Evolutionary conservation across 2,329 filamentous ascomycete species (phyloP).

Genomic region (Pseudogymnoascus sp.): DNA sequence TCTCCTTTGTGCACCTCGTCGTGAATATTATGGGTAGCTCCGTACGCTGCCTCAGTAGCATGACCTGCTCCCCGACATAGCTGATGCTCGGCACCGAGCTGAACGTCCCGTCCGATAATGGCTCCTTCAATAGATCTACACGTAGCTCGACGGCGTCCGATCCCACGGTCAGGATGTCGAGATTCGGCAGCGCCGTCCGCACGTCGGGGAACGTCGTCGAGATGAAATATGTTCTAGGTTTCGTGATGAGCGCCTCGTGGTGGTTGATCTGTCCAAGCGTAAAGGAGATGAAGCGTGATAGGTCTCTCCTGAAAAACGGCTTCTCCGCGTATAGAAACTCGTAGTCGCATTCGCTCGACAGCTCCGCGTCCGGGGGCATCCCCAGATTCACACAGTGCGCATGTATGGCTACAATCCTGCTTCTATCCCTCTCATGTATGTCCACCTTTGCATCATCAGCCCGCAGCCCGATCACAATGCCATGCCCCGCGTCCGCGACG

Average conservation of each 20-base stretch:
- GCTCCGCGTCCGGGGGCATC: slow-evolving; percentile 57
- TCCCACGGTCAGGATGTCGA: slow-evolving; percentile 81
- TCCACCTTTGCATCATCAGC: slow-evolving; percentile 50
- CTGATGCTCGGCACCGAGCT: slow-evolving; percentile 66
- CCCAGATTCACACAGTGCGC: slow-evolving; percentile 67
- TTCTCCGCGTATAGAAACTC: slow-evolving; percentile 75
- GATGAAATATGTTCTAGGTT: slow-evolving; percentile 74
- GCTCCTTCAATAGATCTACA: slow-evolving; percentile 73
- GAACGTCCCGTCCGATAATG: slow-evolving; percentile 53
- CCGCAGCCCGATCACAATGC: slow-evolving; percentile 61
- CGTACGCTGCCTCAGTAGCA: slow-evolving; percentile 74
- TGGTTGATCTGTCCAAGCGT: slow-evolving; percentile 72
- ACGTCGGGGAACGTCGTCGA: slow-evolving; percentile 87
- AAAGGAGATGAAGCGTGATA: slow-evolving; percentile 73
- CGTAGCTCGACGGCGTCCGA: slow-evolving; percentile 80
- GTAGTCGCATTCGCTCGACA: slow-evolving; percentile 69
- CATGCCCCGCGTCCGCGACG: slow-evolving; percentile 47
- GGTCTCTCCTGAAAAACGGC: slow-evolving; percentile 65
- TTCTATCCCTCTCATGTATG: slow-evolving; percentile 50
- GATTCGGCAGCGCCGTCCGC: slow-evolving; percentile 70
- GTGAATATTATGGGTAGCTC: slow-evolving; percentile 90
- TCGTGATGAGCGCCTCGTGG: slow-evolving; percentile 69
- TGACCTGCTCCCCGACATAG: slow-evolving; percentile 81
- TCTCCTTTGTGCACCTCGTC: slow-evolving; percentile 72
- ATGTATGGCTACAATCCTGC: slow-evolving; percentile 62